Evolutionary conservation across 108 stramenopile species (phyloP).

Genomic region (Pseudonitzschia multiseries): DNA sequence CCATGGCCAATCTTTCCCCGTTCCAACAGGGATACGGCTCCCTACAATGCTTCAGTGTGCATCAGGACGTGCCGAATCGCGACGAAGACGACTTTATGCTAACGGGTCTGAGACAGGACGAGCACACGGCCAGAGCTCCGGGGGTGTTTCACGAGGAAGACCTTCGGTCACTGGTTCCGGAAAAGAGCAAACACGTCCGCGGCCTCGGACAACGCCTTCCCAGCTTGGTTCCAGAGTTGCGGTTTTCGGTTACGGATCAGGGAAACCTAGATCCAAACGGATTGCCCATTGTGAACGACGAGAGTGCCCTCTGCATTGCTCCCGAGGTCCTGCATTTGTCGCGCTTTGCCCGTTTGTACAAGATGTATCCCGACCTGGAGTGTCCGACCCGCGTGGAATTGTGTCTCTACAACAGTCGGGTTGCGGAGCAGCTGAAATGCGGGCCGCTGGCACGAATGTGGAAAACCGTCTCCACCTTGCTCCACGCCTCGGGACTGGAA

Average conservation of each 20-base stretch:
- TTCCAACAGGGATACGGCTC: conserved; percentile 80
- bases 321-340: conserved; percentile 81
- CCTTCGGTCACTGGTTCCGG: neutral
- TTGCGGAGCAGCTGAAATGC: conserved; percentile 60
- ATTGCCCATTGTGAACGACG: conserved; percentile 18
- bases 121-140: conserved; percentile 45
- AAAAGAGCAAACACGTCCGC: neutral
- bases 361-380: conserved; percentile 44
- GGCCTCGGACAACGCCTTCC: conserved; percentile 24
- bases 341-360: conserved; percentile 74
- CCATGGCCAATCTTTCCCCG: conserved; percentile 82
- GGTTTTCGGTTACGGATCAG: conserved; percentile 72
- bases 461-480: conserved; percentile 57
- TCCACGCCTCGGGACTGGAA: conserved; percentile 60
- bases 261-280: conserved; percentile 62
- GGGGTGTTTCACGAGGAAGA: conserved; percentile 48
- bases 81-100: conserved; percentile 36
- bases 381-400: conserved; percentile 58
- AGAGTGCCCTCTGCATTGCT: conserved; percentile 55
- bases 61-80: conserved; percentile 62
- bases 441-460: conserved; percentile 74
- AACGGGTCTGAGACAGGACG: conserved; percentile 47
- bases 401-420: conserved; percentile 67
- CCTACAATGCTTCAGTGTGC: conserved; percentile 70
- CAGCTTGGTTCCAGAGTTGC: conserved; percentile 19